Evolutionary conservation across 2,329 filamentous ascomycete species (phyloP).

Genomic region (Sclerotinia borealis): DNA sequence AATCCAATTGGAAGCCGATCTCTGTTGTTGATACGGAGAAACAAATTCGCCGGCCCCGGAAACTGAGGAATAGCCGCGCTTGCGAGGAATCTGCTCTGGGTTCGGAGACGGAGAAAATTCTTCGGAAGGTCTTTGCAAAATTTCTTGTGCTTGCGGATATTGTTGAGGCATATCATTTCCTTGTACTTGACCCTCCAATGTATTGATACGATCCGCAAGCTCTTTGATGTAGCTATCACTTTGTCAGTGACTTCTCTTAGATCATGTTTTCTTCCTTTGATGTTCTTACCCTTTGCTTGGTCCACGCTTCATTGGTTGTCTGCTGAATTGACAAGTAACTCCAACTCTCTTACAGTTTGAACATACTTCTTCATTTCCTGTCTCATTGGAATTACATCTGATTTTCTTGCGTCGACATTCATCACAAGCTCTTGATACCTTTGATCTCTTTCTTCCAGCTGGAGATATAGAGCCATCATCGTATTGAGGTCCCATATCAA

Average conservation of each 20-base stretch:
- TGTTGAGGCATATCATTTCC: constrained; percentile 30
- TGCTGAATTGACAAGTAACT: constrained; percentile 77
- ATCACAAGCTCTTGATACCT: constrained; percentile 83
- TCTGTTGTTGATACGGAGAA: constrained; percentile 35
- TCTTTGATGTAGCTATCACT: constrained; percentile 76
- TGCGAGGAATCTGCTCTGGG: constrained; percentile 35
- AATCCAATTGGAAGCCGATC: constrained; percentile 22
- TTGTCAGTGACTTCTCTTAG: constrained; percentile 18
- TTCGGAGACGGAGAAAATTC: constrained; percentile 47
- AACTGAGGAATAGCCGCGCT: constrained; percentile 43
- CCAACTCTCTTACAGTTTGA: constrained; percentile 73
- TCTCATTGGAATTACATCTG: constrained; percentile 75
- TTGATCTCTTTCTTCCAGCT: constrained; percentile 66
- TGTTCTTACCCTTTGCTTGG: constrained; percentile 72
- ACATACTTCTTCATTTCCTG: constrained; percentile 67
- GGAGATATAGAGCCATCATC: constrained; percentile 40
- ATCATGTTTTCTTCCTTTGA: neutral
- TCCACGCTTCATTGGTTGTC: constrained; percentile 80
- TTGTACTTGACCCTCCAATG: constrained; percentile 71
- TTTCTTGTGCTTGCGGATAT: constrained; percentile 37
- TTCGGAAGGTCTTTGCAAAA: constrained; percentile 41
- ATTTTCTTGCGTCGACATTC: constrained; percentile 87
- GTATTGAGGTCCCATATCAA: constrained; percentile 41
- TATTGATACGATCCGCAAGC: constrained; percentile 76
- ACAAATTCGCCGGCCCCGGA: constrained; percentile 37